Evolutionary conservation across 768 basidiomycete genomes (phyloP).

Genomic region (Lactarius deliciosus): DNA sequence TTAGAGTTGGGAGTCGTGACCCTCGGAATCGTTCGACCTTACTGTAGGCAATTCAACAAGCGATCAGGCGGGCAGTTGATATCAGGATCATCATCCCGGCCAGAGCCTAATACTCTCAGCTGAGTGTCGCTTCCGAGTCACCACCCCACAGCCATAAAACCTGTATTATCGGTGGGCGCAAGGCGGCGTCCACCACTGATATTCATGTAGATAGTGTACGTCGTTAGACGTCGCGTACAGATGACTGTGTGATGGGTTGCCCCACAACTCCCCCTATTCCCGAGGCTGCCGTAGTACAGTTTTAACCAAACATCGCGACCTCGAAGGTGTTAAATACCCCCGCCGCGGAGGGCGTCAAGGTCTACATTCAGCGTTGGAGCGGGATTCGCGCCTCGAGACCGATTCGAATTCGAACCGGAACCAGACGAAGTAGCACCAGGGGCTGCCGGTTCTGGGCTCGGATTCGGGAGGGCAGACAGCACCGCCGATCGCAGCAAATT

Average conservation of each 20-base stretch:
- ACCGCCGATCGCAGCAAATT: not conserved
- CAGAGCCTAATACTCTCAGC: too few relatives aligned
- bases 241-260: not conserved
- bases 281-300: not conserved
- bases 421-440: not conserved
- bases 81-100: too few relatives aligned
- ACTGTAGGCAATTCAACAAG: too few relatives aligned
- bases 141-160: too few relatives aligned
- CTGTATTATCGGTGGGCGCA: not conserved
- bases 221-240: not conserved
- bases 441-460: too few relatives aligned
- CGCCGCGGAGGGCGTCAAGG: not conserved
- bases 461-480: not conserved
- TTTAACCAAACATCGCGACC: not conserved
- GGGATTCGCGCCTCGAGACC: not conserved
- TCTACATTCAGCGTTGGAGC: conserved; percentile 11
- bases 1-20: not conserved
- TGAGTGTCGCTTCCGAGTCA: too few relatives aligned
- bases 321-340: not conserved
- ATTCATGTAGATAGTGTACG: not conserved
- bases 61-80: too few relatives aligned
- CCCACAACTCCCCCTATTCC: not conserved
- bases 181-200: not conserved
- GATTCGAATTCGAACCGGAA: not conserved
- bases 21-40: not conserved